Evolutionary conservation across 169 alveolate genomes (phyloP).

Genomic region (Plasmodium falciparum): DNA sequence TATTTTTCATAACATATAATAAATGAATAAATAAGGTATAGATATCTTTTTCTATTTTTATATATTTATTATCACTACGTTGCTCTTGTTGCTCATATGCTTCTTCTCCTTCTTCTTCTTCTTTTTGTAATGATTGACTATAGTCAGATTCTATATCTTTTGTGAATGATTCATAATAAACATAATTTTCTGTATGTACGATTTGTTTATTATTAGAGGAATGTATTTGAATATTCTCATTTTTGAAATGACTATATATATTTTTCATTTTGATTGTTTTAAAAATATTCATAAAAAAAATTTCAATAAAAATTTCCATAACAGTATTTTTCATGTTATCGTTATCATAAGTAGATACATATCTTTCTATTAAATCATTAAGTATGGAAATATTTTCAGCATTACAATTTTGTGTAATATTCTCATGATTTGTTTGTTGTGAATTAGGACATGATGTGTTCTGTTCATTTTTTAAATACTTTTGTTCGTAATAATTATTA

Average conservation of each 20-base stretch:
- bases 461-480: background rate
- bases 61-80: slow-evolving; percentile 6
- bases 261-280: slow-evolving; percentile 1
- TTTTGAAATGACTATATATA: background rate
- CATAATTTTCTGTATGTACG: background rate
- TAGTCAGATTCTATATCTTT: slow-evolving; percentile 13
- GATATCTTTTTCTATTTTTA: slow-evolving; percentile 30
- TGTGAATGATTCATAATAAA: background rate
- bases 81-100: background rate
- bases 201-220: background rate
- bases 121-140: background rate
- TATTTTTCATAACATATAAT: slow-evolving; percentile 45
- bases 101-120: background rate
- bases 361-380: slow-evolving; percentile 66
- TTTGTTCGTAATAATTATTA: background rate
- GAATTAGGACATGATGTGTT: background rate
- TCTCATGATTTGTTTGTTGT: background rate
- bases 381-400: slow-evolving; percentile 30
- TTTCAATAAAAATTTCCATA: slow-evolving; percentile 49
- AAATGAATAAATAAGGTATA: slow-evolving; percentile 45
- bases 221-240: background rate
- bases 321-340: slow-evolving; percentile 58
- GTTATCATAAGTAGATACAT: slow-evolving; percentile 61
- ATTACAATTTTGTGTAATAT: background rate
- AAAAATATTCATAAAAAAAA: slow-evolving; percentile 62